A percentile compares a stretch with the other conserved stretches of the same genome.
Evolutionary conservation across 495 filamentous ascomycete genomes (phyloP).

Genomic region (Melanomma pulvis-pyrius): DNA sequence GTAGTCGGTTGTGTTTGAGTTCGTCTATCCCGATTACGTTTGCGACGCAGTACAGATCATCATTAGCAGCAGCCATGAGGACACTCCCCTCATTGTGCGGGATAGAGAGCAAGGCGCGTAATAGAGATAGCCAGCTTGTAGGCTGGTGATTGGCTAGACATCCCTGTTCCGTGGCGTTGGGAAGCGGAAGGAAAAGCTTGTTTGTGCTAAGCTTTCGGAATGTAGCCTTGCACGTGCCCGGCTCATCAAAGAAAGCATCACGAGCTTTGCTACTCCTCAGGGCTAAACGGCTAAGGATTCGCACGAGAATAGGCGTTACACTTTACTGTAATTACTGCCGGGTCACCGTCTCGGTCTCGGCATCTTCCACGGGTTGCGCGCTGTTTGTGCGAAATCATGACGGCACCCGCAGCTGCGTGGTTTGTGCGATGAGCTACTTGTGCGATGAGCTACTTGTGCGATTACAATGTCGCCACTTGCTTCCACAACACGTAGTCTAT

Average conservation of each 20-base stretch:
- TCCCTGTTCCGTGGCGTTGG: neutral
- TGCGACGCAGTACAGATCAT: too few species aligned
- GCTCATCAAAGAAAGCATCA: neutral
- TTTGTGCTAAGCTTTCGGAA: neutral
- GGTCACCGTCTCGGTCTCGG: neutral
- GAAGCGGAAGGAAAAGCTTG: constrained; percentile 1
- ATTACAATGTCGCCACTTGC: neutral
- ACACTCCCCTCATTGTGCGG: too few species aligned
- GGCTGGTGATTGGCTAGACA: neutral
- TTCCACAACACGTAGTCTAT: neutral
- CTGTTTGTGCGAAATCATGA: constrained; percentile 14
- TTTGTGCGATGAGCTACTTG: constrained; percentile 17
- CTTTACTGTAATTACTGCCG: neutral
- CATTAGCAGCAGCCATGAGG: too few species aligned
- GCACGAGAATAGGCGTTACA: neutral
- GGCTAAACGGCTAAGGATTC: neutral
- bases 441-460: constrained; percentile 24
- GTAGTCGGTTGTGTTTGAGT: too few species aligned
- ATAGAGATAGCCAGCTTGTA: neutral
- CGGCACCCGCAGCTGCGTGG: neutral
- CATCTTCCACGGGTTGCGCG: neutral
- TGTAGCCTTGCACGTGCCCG: neutral
- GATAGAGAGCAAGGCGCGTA: neutral
- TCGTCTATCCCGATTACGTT: too few species aligned
- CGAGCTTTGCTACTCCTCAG: neutral